Evolutionary conservation across 106 monocot species (phyloP).

Genomic region (Phalaenopsis aphrodite): DNA sequence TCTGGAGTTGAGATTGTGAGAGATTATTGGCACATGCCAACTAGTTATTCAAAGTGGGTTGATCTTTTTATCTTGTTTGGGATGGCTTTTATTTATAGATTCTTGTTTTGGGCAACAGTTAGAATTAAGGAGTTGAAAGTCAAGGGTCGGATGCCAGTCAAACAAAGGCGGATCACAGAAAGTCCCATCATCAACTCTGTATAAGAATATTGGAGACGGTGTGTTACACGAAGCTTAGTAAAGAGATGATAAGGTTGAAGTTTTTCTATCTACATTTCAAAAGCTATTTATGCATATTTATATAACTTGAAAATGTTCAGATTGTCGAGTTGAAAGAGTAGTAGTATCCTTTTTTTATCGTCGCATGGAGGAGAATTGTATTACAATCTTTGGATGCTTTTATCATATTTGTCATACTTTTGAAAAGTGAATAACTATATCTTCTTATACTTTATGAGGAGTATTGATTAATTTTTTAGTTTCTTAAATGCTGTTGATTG

Average conservation of each 20-base stretch:
- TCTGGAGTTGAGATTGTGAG: slow-evolving; percentile 4
- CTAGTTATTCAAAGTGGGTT: slow-evolving; percentile 22
- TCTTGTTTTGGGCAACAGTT: slow-evolving; percentile 15
- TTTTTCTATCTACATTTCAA: background rate
- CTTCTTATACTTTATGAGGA: too few relatives aligned
- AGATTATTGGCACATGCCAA: slow-evolving; percentile 13
- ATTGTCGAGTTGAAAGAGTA: too few relatives aligned
- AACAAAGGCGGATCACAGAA: background rate
- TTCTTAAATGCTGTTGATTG: too few relatives aligned
- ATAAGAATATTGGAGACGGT: background rate
- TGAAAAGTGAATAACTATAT: too few relatives aligned
- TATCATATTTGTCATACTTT: too few relatives aligned
- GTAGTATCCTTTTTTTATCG: too few relatives aligned
- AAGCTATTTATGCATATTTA: background rate
- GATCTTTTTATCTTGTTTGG: slow-evolving; percentile 14
- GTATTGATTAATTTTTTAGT: too few relatives aligned
- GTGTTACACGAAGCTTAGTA: background rate
- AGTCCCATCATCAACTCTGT: background rate
- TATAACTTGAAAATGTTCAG: too few relatives aligned
- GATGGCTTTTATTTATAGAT: slow-evolving; percentile 15
- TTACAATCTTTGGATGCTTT: too few relatives aligned
- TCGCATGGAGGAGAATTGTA: too few relatives aligned
- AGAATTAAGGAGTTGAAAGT: background rate
- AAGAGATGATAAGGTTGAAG: background rate
- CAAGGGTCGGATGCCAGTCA: background rate